Evolutionary conservation across 371 early-diverging fungal species (phyloP), one percentile per base, ranked within the genome.

Genomic region (Mucor sp.): DNA sequence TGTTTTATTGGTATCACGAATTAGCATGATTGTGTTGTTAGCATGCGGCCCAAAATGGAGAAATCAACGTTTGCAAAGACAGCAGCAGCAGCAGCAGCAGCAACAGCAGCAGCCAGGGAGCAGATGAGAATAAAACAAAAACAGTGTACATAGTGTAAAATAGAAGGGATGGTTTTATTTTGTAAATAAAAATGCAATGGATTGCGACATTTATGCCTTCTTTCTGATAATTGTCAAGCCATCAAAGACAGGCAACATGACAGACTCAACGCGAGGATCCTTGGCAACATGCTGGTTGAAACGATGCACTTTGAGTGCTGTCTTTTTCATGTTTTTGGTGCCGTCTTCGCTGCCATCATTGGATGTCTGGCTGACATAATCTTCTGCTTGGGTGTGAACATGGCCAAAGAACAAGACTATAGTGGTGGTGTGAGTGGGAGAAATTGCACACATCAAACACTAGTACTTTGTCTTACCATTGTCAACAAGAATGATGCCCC

Each of bases 161-260:
- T 33, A 33, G 33, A 33, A 7, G 7, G 33, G 6, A 5, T 43
- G 33, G 7, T 33, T 43, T 43, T 30, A 6, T 30, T 4, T 41
- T 43, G 43, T 43, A 56, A 32, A 56, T 21, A 53, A 32, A 57
- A 12, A n/a, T 23, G 25, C 53, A 23, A 11, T 6, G 3, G 8
- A 6, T 33, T 33, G 33, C 33, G 33, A 33, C 33, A 39, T 60
- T 15, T 39, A 28, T 19, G 33, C 21, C 30, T 50, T 76, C 57
- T 72, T 85, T 44, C 81, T 79, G 12, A 92, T 86, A 19, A 93
- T 65, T 4, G 84, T 83, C 19, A 92, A 58, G 1, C 93, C 93
- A 56, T 91, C 91, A 72, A 88, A 89, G 11, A 85, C 41, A 1
- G 92, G 93, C 48, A 93, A 66, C 33, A 91, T 60, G 9, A 89